These are phyloP conservation scores for Salix koriyanagi DNA, from an alignment of 345 rosid species.

Conservation along the genomic window DNA sequence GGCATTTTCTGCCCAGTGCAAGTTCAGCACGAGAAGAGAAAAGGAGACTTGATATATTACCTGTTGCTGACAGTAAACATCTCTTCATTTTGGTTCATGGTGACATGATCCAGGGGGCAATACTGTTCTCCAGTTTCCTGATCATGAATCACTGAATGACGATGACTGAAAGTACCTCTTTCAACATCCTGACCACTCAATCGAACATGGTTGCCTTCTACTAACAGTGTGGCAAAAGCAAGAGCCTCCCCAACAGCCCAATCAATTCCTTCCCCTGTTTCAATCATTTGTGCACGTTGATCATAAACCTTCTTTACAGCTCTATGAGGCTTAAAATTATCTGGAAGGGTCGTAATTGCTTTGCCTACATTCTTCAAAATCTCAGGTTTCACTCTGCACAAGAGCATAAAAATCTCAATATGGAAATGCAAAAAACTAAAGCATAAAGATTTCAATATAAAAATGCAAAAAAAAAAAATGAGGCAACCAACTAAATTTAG, in stretches of 20 bases:
- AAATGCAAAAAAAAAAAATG: neutral
- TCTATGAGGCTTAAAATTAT: conserved; percentile 67
- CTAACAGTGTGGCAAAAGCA: conserved; percentile 69
- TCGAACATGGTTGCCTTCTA: conserved; percentile 87
- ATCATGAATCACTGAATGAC: conserved; percentile 73
- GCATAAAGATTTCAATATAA: conserved; percentile 9
- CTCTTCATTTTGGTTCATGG: conserved; percentile 65
- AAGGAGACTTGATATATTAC: conserved; percentile 25
- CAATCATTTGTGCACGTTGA: conserved; percentile 70
- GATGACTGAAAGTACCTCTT: conserved; percentile 82
- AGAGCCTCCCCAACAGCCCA: conserved; percentile 86
- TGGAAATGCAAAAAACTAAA: neutral
- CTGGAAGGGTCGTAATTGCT: conserved; percentile 63
- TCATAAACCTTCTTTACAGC: conserved; percentile 78
- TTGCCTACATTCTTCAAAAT: conserved; percentile 78
- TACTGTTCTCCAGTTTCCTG: conserved; percentile 69
- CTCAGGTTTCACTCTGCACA: conserved; percentile 71
- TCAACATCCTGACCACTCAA: conserved; percentile 91
- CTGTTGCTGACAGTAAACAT: conserved; percentile 90
- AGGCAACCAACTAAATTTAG: conserved; percentile 1
- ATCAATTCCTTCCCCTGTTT: conserved; percentile 77
- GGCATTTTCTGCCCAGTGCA: neutral
- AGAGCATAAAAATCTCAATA: conserved; percentile 14
- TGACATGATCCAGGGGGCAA: conserved; percentile 70
- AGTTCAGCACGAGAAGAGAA: neutral